These are phyloP conservation scores for Calonectria pseudoturangicola DNA, from an alignment of 2,329 filamentous ascomycete species.

Conservation along the genomic window DNA sequence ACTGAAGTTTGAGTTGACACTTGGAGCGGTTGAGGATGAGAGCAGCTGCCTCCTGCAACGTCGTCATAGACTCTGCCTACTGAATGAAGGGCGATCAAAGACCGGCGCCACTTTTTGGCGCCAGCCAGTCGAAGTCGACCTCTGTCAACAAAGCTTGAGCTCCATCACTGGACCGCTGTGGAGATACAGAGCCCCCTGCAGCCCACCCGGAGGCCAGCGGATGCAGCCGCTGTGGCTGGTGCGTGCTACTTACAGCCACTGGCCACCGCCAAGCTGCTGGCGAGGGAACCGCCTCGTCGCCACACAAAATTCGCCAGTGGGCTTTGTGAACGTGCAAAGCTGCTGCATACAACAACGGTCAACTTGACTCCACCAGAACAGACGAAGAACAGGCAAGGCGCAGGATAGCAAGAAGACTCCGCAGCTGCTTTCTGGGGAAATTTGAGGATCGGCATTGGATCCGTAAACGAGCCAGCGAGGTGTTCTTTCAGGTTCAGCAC, in stretches of 20 bases:
- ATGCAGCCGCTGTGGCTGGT: conserved; percentile 54
- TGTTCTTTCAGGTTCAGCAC: background rate
- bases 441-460: conserved; percentile 11
- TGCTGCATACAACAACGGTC: conserved; percentile 23
- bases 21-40: conserved; percentile 14
- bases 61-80: conserved; percentile 35
- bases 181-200: conserved; percentile 38
- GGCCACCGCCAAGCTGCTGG: conserved; percentile 21
- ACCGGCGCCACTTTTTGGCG: conserved; percentile 34
- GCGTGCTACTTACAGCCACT: conserved; percentile 31
- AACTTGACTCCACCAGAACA: background rate
- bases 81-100: background rate
- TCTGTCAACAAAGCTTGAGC: background rate
- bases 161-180: conserved; percentile 32
- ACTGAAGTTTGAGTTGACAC: background rate
- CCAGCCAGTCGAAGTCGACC: background rate
- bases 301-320: conserved; percentile 41
- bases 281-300: conserved; percentile 8
- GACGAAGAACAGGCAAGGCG: background rate
- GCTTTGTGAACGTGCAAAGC: conserved; percentile 18
- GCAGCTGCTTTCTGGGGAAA: background rate
- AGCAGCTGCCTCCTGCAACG: conserved; percentile 12
- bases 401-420: background rate
- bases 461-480: background rate
- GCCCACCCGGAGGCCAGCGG: conserved; percentile 36